Conservation (phyloP, 164 flowering plant genomes). For the Stephania yunnanensis region DNA sequence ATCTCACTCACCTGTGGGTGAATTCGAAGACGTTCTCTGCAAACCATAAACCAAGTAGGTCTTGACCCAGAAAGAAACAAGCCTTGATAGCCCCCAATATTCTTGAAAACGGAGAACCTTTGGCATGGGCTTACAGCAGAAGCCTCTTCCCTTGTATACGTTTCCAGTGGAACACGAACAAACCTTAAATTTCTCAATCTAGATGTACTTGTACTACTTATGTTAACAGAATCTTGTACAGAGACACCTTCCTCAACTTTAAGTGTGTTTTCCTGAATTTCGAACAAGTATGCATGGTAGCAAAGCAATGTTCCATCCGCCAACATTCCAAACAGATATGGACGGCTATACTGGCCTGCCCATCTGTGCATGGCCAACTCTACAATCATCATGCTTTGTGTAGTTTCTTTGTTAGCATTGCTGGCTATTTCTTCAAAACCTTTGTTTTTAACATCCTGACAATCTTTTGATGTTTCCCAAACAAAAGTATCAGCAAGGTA, state of each 20-base stretch:
- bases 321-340: conserved; percentile 75
- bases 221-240: conserved; percentile 30
- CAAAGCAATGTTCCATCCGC: conserved; percentile 90
- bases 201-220: conserved; percentile 45
- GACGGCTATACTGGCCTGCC: conserved; percentile 76
- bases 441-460: conserved; percentile 20
- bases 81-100: conserved; percentile 83
- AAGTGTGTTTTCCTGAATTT: conserved; percentile 54
- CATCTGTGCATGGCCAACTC: conserved; percentile 93
- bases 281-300: conserved; percentile 88
- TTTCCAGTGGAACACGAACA: conserved; percentile 60
- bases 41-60: conserved; percentile 92
- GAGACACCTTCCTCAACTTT: conserved; percentile 55
- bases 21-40: conserved; percentile 85
- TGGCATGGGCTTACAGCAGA: conserved; percentile 36
- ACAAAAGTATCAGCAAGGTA: conserved; percentile 50
- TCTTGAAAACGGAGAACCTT: conserved; percentile 64
- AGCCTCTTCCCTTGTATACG: conserved; percentile 65
- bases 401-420: conserved; percentile 52
- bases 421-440: conserved; percentile 37
- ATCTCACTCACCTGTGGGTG: conserved; percentile 82
- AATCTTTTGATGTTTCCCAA: conserved; percentile 32
- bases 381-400: conserved; percentile 55
- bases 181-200: conserved; percentile 89
- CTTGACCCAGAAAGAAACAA: conserved; percentile 87